These are phyloP conservation scores for Cryphonectria nitschkei DNA, from an alignment of 2,329 filamentous ascomycete species.

Conservation along the genomic window DNA sequence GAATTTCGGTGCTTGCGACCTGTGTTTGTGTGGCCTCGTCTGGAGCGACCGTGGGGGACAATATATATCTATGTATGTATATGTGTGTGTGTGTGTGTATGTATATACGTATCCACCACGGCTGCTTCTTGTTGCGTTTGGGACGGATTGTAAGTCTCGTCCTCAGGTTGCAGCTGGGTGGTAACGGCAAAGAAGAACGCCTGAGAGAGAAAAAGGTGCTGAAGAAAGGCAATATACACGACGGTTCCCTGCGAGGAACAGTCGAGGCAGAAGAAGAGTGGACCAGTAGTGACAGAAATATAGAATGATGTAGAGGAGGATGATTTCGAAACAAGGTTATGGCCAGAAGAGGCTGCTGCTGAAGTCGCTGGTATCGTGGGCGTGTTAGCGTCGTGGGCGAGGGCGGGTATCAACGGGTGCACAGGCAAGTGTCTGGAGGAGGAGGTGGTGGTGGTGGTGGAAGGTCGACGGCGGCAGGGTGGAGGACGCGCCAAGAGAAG, in stretches of 20 bases:
- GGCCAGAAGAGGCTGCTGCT: conserved; percentile 10
- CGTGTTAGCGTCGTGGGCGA: conserved; percentile 1
- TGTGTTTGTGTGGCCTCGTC: background rate
- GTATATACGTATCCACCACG: background rate
- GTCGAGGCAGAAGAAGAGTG: background rate
- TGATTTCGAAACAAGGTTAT: background rate
- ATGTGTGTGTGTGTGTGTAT: background rate
- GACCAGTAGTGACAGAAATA: background rate
- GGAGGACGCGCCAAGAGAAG: background rate
- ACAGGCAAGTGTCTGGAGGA: background rate
- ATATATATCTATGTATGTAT: background rate
- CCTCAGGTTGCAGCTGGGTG: background rate
- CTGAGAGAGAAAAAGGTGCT: background rate
- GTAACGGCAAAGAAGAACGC: background rate
- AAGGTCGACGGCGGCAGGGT: too few relatives aligned
- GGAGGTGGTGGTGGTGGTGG: background rate
- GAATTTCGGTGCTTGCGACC: background rate
- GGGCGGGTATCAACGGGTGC: background rate
- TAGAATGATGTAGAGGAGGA: background rate
- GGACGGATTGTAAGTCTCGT: conserved; percentile 1
- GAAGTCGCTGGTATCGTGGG: background rate
- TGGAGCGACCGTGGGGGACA: too few relatives aligned
- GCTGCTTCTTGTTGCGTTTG: conserved; percentile 2
- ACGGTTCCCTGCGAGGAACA: background rate
- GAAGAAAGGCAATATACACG: background rate